Evolutionary conservation across 805 yeast species (phyloP).

Genomic region (Kuraishia hungarica): DNA sequence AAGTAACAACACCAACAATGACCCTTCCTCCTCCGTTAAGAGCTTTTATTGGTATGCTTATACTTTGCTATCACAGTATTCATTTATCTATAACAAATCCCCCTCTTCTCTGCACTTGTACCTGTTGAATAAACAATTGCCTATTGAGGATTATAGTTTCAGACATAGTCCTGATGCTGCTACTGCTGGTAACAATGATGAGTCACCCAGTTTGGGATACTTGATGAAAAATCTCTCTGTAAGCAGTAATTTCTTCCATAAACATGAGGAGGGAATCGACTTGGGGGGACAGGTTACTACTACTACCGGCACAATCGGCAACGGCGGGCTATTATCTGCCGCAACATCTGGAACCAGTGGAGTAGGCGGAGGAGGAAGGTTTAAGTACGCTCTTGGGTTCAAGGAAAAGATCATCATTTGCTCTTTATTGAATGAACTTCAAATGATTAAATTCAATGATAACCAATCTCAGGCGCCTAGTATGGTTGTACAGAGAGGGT

Average conservation of each 20-base stretch:
- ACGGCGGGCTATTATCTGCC: too few relatives aligned
- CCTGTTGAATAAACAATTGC: conserved; percentile 19
- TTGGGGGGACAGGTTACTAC: too few relatives aligned
- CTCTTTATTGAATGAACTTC: conserved; percentile 23
- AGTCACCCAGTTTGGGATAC: conserved; percentile 11
- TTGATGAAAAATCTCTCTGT: conserved; percentile 17
- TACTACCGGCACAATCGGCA: too few relatives aligned
- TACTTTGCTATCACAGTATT: conserved; percentile 33
- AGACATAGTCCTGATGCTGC: background rate
- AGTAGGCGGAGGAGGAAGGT: conserved; percentile 3
- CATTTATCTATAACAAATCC: conserved; percentile 27
- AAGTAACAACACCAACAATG: too few relatives aligned
- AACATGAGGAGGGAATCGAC: background rate
- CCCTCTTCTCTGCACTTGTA: conserved; percentile 29
- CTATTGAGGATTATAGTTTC: conserved; percentile 11
- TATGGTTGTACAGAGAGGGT: conserved; percentile 15
- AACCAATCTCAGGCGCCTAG: conserved; percentile 9
- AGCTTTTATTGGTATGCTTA: conserved; percentile 39
- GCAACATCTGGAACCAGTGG: too few relatives aligned
- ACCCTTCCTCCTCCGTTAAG: conserved; percentile 8
- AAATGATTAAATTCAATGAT: conserved; percentile 21
- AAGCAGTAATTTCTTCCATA: conserved; percentile 11
- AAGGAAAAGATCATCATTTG: conserved; percentile 18
- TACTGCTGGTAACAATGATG: background rate
- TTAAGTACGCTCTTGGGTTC: conserved; percentile 6